A percentile compares a stretch with the other conserved stretches of the same genome.
phyloP scores from a whole-genome alignment of 768 basidiomycete species.

The Tylopilus intermedius region DNA sequence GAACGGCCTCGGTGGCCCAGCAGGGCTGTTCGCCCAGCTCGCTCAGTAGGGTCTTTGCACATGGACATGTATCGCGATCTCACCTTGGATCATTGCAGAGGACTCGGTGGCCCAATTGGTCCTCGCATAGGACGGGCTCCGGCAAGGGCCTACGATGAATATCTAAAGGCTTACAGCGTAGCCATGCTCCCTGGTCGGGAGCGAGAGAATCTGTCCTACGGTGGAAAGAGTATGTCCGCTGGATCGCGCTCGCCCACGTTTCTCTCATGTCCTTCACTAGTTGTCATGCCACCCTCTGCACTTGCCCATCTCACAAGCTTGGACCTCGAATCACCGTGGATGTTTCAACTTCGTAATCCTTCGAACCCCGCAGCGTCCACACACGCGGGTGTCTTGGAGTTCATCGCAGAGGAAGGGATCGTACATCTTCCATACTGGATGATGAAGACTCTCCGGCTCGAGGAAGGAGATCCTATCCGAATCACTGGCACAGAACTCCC shows the following conservation, averaged over 20 bases:
- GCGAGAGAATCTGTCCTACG: slow-evolving; percentile 89
- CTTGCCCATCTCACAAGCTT: slow-evolving; percentile 82
- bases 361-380: slow-evolving; percentile 77
- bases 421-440: slow-evolving; percentile 98
- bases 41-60: slow-evolving; percentile 44
- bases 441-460: slow-evolving; percentile 93
- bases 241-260: slow-evolving; percentile 11
- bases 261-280: slow-evolving; percentile 37
- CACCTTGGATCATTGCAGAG: slow-evolving; percentile 35
- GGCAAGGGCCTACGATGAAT: slow-evolving; percentile 81
- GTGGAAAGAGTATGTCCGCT: slow-evolving; percentile 84
- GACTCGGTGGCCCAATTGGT: slow-evolving; percentile 48
- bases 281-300: slow-evolving; percentile 96
- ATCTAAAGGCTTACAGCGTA: slow-evolving; percentile 91
- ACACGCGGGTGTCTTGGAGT: slow-evolving; percentile 96
- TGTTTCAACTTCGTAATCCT: slow-evolving; percentile 94
- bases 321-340: slow-evolving; percentile 91
- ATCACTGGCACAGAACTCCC: slow-evolving; percentile 83
- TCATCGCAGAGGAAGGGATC: slow-evolving; percentile 94
- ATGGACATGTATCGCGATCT: slow-evolving; percentile 8
- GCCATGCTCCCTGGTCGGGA: slow-evolving; percentile 87
- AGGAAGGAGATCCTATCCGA: slow-evolving; percentile 93
- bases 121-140: slow-evolving; percentile 45
- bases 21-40: slow-evolving; percentile 59
- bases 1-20: slow-evolving; percentile 43